Evolutionary conservation across 805 yeast genomes (phyloP), one percentile per base, ranked within the genome.

Genomic region (Ogataea trehalophila): DNA sequence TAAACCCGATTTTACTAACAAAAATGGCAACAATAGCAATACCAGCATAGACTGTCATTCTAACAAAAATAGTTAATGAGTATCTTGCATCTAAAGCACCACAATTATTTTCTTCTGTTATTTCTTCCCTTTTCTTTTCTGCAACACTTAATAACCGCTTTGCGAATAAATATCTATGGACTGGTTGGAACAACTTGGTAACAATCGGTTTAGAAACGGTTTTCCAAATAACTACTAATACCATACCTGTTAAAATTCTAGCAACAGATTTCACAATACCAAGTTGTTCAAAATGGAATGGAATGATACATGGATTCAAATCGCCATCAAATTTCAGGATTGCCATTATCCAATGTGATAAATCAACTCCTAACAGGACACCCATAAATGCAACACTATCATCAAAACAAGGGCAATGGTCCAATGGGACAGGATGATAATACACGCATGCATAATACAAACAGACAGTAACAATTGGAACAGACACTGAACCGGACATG

Each of bases 381-480:
- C 96, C 96, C 44, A 91, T 70, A 58, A 92, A 92, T 5, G 98
- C 95, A 31, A 92, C 96, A 17, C 90, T 81, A 63, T 92, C 99
- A 60, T 91, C 97, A 61, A 85, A 92, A 64, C 99, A 94, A 1
- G 99, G 99, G 61, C 99, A 92, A 55, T 83, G 85, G 57, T 94
- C 99, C 18, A 86, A 81, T 1, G 98, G 98, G 48, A 77, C 80
- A 0, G 90, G 86, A 66, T 90, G 96, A 38, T 74, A 65, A 56
- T 85, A 81, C 20, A 91, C 75, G 33, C 85, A 58, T 1, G 68
- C 51, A 39, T 83, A 60, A 55, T 74, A 74, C 1, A 75, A 71
- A 22, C 71, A 56, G 0, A 71, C 56, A 1, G 80, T 59, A 1
- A 73, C 55, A 2, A 79, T 71, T 15, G 73, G 73, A 8, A 62